Evolutionary conservation across 306 rosid genomes (phyloP).

Genomic region (Lupinus albus): DNA sequence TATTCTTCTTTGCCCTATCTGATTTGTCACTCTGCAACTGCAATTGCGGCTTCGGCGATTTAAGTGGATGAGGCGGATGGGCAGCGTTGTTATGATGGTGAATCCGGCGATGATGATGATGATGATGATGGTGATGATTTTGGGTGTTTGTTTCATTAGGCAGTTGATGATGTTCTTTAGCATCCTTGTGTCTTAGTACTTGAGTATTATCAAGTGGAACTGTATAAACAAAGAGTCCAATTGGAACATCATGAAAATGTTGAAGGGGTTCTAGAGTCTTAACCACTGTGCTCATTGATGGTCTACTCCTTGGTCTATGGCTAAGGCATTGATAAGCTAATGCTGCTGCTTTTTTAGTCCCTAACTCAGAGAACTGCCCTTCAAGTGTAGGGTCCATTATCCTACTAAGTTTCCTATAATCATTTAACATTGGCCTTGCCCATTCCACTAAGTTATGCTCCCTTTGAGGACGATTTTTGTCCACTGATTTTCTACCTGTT

Average conservation of each 20-base stretch:
- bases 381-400: slow-evolving; percentile 84
- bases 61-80: slow-evolving; percentile 41
- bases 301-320: slow-evolving; percentile 73
- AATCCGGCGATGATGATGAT: slow-evolving; percentile 32
- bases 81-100: slow-evolving; percentile 25
- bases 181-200: slow-evolving; percentile 5
- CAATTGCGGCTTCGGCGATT: slow-evolving; percentile 43
- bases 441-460: slow-evolving; percentile 81
- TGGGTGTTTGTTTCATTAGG: slow-evolving; percentile 42
- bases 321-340: slow-evolving; percentile 84
- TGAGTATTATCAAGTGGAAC: slow-evolving; percentile 48
- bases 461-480: slow-evolving; percentile 59
- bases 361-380: slow-evolving; percentile 73
- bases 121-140: too few relatives aligned
- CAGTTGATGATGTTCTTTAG: slow-evolving; percentile 43
- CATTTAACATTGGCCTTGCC: slow-evolving; percentile 84
- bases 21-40: slow-evolving; percentile 36
- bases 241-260: slow-evolving; percentile 68
- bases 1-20: slow-evolving; percentile 33
- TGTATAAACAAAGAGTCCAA: slow-evolving; percentile 67
- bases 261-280: slow-evolving; percentile 66
- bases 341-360: slow-evolving; percentile 74
- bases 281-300: slow-evolving; percentile 72
- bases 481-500: slow-evolving; percentile 79
- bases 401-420: slow-evolving; percentile 56